Evolutionary conservation across 2,329 filamentous ascomycete species (phyloP).

Genomic region (Gyromitra esculenta): DNA sequence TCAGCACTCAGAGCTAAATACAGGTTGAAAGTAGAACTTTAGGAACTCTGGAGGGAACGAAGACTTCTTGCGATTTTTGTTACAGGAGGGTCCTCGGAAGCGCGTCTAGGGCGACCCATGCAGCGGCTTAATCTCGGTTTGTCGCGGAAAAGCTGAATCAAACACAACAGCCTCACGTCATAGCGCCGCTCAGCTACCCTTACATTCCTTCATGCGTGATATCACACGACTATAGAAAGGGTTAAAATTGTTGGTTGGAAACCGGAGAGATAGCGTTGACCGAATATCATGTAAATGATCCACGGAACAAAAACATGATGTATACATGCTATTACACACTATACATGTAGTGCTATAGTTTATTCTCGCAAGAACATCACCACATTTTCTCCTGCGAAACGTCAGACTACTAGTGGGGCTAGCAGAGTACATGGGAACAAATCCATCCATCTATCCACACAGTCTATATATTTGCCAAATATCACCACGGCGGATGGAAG

Average conservation of each 20-base stretch:
- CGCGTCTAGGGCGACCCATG: background rate
- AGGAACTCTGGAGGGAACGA: background rate
- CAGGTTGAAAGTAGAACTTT: background rate
- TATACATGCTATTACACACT: background rate
- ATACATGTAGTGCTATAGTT: background rate
- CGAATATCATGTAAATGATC: background rate
- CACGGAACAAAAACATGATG: background rate
- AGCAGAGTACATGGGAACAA: conserved; percentile 17
- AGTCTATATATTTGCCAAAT: conserved; percentile 20
- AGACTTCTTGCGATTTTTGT: background rate
- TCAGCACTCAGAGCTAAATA: background rate
- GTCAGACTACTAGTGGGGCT: background rate
- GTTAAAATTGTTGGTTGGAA: background rate
- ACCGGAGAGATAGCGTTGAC: background rate
- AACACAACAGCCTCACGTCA: conserved; percentile 21
- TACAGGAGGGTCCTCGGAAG: background rate
- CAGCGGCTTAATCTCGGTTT: conserved; percentile 33
- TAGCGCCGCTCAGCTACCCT: background rate
- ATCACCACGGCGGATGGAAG: conserved; percentile 44
- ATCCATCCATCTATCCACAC: conserved; percentile 23
- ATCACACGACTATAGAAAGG: conserved; percentile 1
- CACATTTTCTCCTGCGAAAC: background rate
- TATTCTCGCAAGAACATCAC: background rate
- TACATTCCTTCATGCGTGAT: conserved; percentile 12
- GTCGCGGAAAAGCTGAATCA: conserved; percentile 17